These are phyloP conservation scores for Pyrrhoderma lamaoense DNA, from an alignment of 1,284 basidiomycete species.

Conservation along the genomic window DNA sequence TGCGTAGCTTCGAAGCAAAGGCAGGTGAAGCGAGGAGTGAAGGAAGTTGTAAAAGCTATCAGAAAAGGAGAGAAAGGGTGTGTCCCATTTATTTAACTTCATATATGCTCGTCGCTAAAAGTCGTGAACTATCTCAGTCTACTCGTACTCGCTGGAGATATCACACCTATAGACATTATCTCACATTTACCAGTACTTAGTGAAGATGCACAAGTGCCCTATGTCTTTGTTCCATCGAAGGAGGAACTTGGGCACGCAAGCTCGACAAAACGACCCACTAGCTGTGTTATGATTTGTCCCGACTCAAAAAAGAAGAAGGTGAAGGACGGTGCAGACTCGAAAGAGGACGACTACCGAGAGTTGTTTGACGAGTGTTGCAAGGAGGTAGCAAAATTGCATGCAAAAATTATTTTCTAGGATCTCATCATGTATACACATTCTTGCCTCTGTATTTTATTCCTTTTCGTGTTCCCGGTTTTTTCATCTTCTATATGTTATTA, in stretches of 20 bases:
- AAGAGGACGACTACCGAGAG: conserved; percentile 77
- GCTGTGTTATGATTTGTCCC: conserved; percentile 92
- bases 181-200: conserved; percentile 93
- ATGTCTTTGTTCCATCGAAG: conserved; percentile 82
- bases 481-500: neutral
- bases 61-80: conserved; percentile 94
- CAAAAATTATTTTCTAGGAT: conserved; percentile 56
- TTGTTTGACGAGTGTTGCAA: conserved; percentile 78
- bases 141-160: conserved; percentile 92
- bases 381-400: conserved; percentile 80
- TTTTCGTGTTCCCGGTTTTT: neutral
- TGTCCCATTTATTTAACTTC: conserved; percentile 25
- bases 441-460: neutral
- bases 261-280: conserved; percentile 96
- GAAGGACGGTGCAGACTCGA: conserved; percentile 58
- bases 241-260: conserved; percentile 95
- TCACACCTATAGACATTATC: conserved; percentile 97
- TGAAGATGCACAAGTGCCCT: conserved; percentile 93
- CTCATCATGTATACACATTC: conserved; percentile 16
- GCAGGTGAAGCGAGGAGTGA: conserved; percentile 91
- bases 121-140: conserved; percentile 41
- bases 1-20: conserved; percentile 77
- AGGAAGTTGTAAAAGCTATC: conserved; percentile 94
- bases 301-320: conserved; percentile 62
- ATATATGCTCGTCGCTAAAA: conserved; percentile 1